Evolutionary conservation across 2,329 filamentous ascomycete species (phyloP), one percentile per base, ranked within the genome.

Genomic region (Sporothrix brunneoviolacea): DNA sequence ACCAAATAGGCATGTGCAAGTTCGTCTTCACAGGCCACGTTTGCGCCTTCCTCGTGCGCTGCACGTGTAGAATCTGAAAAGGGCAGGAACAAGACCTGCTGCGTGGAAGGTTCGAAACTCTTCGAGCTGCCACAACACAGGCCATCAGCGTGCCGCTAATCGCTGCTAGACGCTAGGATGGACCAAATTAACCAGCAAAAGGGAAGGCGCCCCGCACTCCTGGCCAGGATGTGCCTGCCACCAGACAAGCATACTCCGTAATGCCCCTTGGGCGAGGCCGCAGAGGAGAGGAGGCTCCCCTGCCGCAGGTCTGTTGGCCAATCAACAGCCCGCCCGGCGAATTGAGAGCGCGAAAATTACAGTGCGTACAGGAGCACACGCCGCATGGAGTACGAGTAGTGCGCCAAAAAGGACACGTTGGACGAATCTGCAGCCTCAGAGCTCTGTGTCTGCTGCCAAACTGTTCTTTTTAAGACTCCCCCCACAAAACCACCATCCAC

Each of bases 331-430:
- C 19, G 40, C 12, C 10, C 27, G 13, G 51, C 22, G 35, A 38
- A 55, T 53, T 48, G 45, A 51, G 44, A 48, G 33, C 40, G 43
- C 22, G 39, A 32, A 13, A 22, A 30, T 16, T 40, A 46, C 42
- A 48, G 42, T 21, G 47, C 40, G 46, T 46, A 45, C 48, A 52
- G 37, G 28, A 24, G 41, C 24, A 10, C 24, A 18, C 40, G 15
- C 28, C 33, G 5, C 40, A 40, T 32, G 30, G 35, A n/a, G 57
- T n/a, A n/a, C n/a, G n/a, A n/a, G n/a, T n/a, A n/a, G n/a, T n/a
- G n/a, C n/a, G n/a, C n/a, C n/a, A 54, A 55, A 58, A 57, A 58
- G 57, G 57, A 58, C 55, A 57, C 55, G 55, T 58, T 58, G 57
- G 54, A 57, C 19, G 45, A 55, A 41, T 37, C 24, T 40, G 36